Evolutionary conservation across 306 rosid species (phyloP).

Genomic region (Neltuma alba): DNA sequence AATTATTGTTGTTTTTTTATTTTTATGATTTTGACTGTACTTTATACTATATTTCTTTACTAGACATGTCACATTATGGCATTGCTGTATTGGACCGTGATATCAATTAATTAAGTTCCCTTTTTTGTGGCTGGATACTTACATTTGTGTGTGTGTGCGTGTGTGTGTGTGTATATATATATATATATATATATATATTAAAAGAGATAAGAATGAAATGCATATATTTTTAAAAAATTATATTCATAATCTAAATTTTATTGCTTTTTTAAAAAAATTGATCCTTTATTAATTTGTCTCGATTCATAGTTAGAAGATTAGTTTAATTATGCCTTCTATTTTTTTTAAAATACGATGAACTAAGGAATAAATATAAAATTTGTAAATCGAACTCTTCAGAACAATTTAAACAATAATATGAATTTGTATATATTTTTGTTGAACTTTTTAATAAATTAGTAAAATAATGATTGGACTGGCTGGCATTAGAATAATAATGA

Average conservation of each 20-base stretch:
- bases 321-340: neutral
- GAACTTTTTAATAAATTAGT: too few species aligned
- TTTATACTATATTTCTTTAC: neutral
- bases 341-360: neutral
- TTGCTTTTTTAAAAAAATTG: rapidly evolving
- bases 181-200: neutral
- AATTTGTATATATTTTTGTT: too few species aligned
- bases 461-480: too few species aligned
- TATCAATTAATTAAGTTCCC: neutral
- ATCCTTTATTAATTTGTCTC: neutral
- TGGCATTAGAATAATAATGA: neutral
- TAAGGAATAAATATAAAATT: neutral
- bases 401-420: neutral
- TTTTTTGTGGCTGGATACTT: neutral
- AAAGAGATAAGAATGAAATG: neutral
- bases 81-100: conserved; percentile 17
- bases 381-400: neutral
- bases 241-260: neutral
- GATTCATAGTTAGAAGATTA: neutral
- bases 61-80: neutral
- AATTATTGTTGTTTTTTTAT: too few species aligned
- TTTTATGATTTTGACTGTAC: neutral
- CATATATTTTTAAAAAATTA: neutral
- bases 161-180: neutral
- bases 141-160: neutral